Evolutionary conservation across 164 flowering plant species (phyloP), one percentile per base, ranked within the genome.

Genomic region (grape (Vitis vinifera)): DNA sequence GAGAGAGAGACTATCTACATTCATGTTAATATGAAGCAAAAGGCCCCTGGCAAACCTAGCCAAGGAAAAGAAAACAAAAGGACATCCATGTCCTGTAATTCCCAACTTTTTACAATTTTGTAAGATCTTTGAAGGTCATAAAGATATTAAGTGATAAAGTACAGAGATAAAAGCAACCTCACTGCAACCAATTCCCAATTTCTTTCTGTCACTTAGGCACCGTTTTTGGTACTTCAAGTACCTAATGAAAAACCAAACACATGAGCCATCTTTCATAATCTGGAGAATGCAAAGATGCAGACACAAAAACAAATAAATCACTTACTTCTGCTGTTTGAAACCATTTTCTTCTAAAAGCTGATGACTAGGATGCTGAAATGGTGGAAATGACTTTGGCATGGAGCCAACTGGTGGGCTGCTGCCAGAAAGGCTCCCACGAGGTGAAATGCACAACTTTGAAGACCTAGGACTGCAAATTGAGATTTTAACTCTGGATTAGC

Each of bases 311-410:
- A 16, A 59, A 70, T n/a, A 52, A 59, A 60, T 37, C 62, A 52
- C 90, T 87, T 86, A 95, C 99, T 84, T 87, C 68, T 95, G 98
- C 79, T 93, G 98, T 75, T 73, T 89, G 79, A 91, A 95, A 70
- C 98, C 98, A 80, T 92, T 95, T 81, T 91, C 97, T 80, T 91
- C 96, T 56, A 95, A 77, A 68, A 93, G 90, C 75, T 87, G 92
- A 80, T 95, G 99, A 78, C 99, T 95, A 63, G 99, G 97, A 79
- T 95, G 99, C 80, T 93, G 99, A 83, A 93, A 95, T 49, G 93
- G 87, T 59, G 96, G 98, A 74, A 95, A 87, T 67, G 98, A 71
- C 79, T 92, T 93, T 63, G 98, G 97, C 80, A 87, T 51, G 19
- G 99, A 95, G 52, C 98, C 98, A 68, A 91, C 96, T 0, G 98